Base-by-base conservation (phyloP, 2,329 filamentous ascomycete species). In the Cytospora piceae region DNA sequence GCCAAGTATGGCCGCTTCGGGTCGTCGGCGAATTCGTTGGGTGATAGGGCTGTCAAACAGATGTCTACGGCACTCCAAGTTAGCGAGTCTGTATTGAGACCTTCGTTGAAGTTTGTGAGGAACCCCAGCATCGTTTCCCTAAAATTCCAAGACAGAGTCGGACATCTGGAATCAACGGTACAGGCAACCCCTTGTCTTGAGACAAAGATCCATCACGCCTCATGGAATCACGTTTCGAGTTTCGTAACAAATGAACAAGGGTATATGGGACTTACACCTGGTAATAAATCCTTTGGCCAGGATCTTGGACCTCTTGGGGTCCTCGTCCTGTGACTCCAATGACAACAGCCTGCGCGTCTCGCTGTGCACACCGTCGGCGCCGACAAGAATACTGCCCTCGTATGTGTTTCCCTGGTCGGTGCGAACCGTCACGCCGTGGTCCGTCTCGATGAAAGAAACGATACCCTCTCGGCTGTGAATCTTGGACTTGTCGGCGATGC, bases 341-440 rank as follows among this genome's bases (percentile, higher is more conserved):
- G 57, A 27, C 61, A 70, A 74, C 63, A 77, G 74, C 4, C 67
- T 54, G 7, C 80, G 70, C 1, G 78, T 71, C 0, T 66, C 69
- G 68, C 79, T 81, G 63, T 79, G 73, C 22, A 81, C 73, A 1
- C 80, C 79, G 55, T 81, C 79, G 0, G 77, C 75, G 0, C 79
- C 78, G 0, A 80, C 71, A 0, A 81, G 68, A 0, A 81, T 67
- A 22, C 75, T 71, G 0, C 77, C 79, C 0, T 67, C 49, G 46
- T 74, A 75, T 0, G 65, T 53, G 6, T 67, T 62, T 7, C 78
- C 78, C 27, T 77, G 73, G 3, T 64, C 56, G 1, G 75, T 77
- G 1, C 55, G 67, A 0, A 79, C 78, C 0, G 67, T 64, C 5
- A 77, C 76, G 5, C 71, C 71, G 7, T 70, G 55, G 0, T 71